A percentile compares a stretch with the other conserved stretches of the same genome.
These are phyloP conservation scores for Teratosphaeria epicoccoides DNA, from an alignment of 2,329 filamentous ascomycete genomes.

Conservation along the genomic window DNA sequence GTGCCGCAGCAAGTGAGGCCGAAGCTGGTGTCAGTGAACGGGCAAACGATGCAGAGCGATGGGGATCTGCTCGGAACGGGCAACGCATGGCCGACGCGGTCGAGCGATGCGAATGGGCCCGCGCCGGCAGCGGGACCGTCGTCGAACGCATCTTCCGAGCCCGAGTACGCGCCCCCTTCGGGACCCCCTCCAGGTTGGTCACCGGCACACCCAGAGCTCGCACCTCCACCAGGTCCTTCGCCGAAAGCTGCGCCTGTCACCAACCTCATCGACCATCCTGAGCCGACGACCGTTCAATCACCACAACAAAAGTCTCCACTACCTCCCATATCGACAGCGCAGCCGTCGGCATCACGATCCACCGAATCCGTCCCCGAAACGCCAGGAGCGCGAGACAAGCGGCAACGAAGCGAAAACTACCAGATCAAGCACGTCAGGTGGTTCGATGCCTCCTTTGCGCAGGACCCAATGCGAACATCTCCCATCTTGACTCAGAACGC, in stretches of 20 bases:
- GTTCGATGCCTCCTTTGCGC: slow-evolving; percentile 52
- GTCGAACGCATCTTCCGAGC: not conserved
- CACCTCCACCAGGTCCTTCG: slow-evolving; percentile 14
- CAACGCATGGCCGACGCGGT: slow-evolving; percentile 9
- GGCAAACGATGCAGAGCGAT: not conserved
- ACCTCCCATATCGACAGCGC: slow-evolving; percentile 5
- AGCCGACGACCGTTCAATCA: slow-evolving; percentile 25
- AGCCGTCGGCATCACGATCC: slow-evolving; percentile 8
- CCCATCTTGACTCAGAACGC: slow-evolving; percentile 86
- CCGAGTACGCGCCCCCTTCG: slow-evolving; percentile 2
- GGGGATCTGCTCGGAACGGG: slow-evolving; percentile 6
- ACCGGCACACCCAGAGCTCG: slow-evolving; percentile 8
- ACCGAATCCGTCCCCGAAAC: slow-evolving; percentile 26
- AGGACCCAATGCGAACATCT: slow-evolving; percentile 57
- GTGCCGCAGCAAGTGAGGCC: slow-evolving; percentile 20
- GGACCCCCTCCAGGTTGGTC: not conserved
- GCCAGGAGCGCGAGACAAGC: slow-evolving; percentile 29
- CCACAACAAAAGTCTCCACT: slow-evolving; percentile 10
- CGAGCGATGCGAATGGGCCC: slow-evolving; percentile 1
- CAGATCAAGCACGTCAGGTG: slow-evolving; percentile 86
- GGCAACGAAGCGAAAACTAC: slow-evolving; percentile 64
- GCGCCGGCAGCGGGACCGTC: not conserved
- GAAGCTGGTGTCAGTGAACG: slow-evolving; percentile 17
- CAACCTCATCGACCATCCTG: slow-evolving; percentile 23
- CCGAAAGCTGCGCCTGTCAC: slow-evolving; percentile 26